Base-by-base conservation (phyloP, 306 rosid genomes). In the Fragaria vesca region DNA sequence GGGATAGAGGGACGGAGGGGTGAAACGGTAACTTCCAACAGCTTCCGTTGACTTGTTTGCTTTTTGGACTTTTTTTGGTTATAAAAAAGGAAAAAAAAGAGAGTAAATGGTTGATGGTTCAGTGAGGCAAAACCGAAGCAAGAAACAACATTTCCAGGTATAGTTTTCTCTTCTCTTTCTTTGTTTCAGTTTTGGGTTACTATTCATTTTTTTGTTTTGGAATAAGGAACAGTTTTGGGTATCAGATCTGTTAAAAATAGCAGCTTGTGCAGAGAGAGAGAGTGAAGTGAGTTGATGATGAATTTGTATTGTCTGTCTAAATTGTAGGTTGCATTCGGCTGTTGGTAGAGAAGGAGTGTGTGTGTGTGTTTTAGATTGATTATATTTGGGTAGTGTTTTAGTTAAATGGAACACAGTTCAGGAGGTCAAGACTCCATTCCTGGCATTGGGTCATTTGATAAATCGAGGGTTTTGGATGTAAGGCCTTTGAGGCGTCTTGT, bases 391-490 rank as follows among this genome's bases (percentile, higher is more conserved):
- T 71, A 79, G 67, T 77, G 81, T 78, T 32, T 38, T 38, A 38
- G 42, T 38, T 38, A 38, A 60, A 94, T 94, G 98, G 97, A 90
- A 20, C 90, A 87, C 67, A 82, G 82, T 76, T 45, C 85, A 71
- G 93, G 90, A 69, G 92, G 89, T 76, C 91, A 87, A 55, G 93
- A 88, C 45, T 61, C 87, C 54, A 45, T 26, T 79, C 91, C 89
- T 30, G 81, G 76, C 26, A 52, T 90, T 74, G 91, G 89, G 38
- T 77, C 93, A 16, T 50, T 89, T 86, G 98, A 94, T 79, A 94
- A 92, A 86, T 90, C 96, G 47, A 90, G 90, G 87, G 94, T 94
- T 79, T 87, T 94, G 77, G 87, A 88, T 85, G 91, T 94, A 21
- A 94, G 77, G 85, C 98, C 98, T 1, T 78, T 94, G 81, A 88